A percentile compares a stretch with the other conserved stretches of the same genome.
These are phyloP conservation scores for Phytophthora boehmeriae DNA, from an alignment of 352 stramenopile species.

Conservation along the genomic window DNA sequence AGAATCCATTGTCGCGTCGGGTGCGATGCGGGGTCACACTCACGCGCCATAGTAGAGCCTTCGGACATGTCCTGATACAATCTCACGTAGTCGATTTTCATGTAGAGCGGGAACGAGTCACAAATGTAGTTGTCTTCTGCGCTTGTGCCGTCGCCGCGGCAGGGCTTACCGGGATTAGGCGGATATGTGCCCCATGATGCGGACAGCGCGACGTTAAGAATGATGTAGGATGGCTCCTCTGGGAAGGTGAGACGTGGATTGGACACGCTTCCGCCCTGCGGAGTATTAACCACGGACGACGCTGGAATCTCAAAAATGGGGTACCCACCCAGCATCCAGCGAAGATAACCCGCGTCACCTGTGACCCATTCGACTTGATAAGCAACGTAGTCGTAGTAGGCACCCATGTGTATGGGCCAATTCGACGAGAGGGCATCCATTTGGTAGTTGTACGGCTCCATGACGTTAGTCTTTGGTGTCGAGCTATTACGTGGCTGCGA, in stretches of 20 bases:
- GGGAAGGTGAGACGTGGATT: conserved; percentile 68
- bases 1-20: conserved; percentile 77
- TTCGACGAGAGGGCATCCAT: conserved; percentile 81
- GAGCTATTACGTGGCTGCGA: conserved; percentile 45
- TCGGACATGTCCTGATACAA: conserved; percentile 64
- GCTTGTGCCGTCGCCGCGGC: conserved; percentile 61
- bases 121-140: conserved; percentile 66
- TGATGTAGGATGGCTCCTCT: conserved; percentile 93
- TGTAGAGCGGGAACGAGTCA: conserved; percentile 80
- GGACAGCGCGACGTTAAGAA: conserved; percentile 94
- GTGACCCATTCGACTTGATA: conserved; percentile 82
- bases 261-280: conserved; percentile 45
- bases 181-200: conserved; percentile 80
- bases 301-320: conserved; percentile 79
- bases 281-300: conserved; percentile 48
- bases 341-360: conserved; percentile 65
- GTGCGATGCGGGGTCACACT: conserved; percentile 65
- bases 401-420: conserved; percentile 65
- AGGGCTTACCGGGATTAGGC: conserved; percentile 59
- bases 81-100: conserved; percentile 90
- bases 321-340: conserved; percentile 65
- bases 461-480: conserved; percentile 58
- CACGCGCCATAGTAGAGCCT: conserved; percentile 51
- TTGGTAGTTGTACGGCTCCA: conserved; percentile 70
- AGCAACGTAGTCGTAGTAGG: conserved; percentile 61